phyloP scores from a whole-genome alignment of 2,329 filamentous ascomycete species.

The Diplodia seriata region DNA sequence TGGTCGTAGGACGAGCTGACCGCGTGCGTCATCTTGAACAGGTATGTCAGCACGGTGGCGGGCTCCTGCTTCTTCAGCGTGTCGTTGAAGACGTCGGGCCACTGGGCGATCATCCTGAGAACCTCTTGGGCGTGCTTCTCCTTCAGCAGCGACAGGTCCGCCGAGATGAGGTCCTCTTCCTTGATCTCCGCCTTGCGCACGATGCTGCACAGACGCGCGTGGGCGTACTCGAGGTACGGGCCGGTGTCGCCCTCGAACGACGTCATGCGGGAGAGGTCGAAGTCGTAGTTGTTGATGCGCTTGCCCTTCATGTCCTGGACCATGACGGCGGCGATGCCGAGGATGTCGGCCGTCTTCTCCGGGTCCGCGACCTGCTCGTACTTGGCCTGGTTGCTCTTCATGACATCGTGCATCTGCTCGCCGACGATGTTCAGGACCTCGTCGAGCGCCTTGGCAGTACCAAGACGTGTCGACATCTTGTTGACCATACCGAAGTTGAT shows the following conservation, averaged over 20 bases:
- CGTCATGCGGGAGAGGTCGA: constrained; percentile 82
- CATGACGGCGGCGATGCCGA: constrained; percentile 96
- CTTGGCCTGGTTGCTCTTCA: constrained; percentile 89
- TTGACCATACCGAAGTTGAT: constrained; percentile 72
- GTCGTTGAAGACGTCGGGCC: constrained; percentile 84
- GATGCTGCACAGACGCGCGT: constrained; percentile 71
- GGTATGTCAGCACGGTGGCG: constrained; percentile 70
- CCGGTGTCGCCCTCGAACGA: constrained; percentile 87
- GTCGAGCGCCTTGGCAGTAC: constrained; percentile 56
- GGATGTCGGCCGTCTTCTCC: constrained; percentile 78
- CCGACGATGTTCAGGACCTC: constrained; percentile 66
- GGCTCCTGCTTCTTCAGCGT: constrained; percentile 84
- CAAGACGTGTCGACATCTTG: constrained; percentile 70
- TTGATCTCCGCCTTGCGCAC: constrained; percentile 61
- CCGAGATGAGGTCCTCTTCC: constrained; percentile 64
- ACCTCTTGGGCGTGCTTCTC: constrained; percentile 77
- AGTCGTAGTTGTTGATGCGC: constrained; percentile 71
- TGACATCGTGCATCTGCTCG: constrained; percentile 97
- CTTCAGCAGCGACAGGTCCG: constrained; percentile 71
- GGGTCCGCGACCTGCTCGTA: constrained; percentile 90
- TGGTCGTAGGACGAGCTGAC: constrained; percentile 83
- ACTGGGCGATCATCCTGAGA: constrained; percentile 78
- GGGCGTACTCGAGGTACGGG: constrained; percentile 83
- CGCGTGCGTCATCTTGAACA: constrained; percentile 86
- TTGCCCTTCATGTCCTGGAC: constrained; percentile 98